These are phyloP conservation scores for Moesziomyces antarcticus DNA, from an alignment of 1,284 basidiomycete species.

Conservation along the genomic window DNA sequence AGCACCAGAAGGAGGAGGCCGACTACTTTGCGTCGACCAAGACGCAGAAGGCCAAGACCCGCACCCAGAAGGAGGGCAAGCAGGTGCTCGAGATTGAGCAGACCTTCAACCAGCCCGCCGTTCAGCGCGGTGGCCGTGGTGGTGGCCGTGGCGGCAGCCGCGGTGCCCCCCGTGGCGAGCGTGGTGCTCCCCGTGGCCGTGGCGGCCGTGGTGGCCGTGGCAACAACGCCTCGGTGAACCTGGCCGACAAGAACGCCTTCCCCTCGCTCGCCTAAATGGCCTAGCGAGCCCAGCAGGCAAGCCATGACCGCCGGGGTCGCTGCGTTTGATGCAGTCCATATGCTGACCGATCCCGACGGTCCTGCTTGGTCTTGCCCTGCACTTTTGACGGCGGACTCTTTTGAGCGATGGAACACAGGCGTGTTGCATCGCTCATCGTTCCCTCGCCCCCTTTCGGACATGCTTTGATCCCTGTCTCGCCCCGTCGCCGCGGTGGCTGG, in stretches of 20 bases:
- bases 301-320: constrained; percentile 5
- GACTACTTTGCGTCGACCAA: constrained; percentile 61
- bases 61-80: constrained; percentile 58
- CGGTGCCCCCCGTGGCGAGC: constrained; percentile 52
- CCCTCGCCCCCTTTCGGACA: background rate
- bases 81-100: constrained; percentile 65
- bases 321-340: constrained; percentile 7
- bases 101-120: constrained; percentile 56
- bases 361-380: constrained; percentile 2
- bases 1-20: constrained; percentile 57
- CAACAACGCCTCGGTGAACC: constrained; percentile 74
- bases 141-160: constrained; percentile 48
- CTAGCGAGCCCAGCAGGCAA: constrained; percentile 21
- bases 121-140: constrained; percentile 51
- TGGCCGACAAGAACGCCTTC: constrained; percentile 65
- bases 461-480: constrained; percentile 6
- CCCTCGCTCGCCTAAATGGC: constrained; percentile 60
- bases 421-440: background rate
- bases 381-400: background rate
- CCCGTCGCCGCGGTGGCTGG: constrained; percentile 6
- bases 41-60: constrained; percentile 47
- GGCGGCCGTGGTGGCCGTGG: constrained; percentile 72
- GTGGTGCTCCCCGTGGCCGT: constrained; percentile 47
- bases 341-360: constrained; percentile 3
- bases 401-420: background rate